These are phyloP conservation scores for Xylaria sp. DNA, from an alignment of 2,329 filamentous ascomycete species.

Conservation along the genomic window DNA sequence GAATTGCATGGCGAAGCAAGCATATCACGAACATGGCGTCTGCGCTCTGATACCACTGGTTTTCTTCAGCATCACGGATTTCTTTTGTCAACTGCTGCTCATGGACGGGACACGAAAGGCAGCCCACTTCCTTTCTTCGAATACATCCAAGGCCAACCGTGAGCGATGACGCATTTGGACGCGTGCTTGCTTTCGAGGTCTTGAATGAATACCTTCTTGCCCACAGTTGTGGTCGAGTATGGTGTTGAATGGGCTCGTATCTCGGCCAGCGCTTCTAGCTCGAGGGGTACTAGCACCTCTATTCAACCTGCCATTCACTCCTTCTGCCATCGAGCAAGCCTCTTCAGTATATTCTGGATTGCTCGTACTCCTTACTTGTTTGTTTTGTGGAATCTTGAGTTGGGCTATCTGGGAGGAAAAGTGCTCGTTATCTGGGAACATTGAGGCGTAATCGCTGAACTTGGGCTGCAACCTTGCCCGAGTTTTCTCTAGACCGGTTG, in stretches of 20 bases:
- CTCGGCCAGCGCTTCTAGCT: not conserved
- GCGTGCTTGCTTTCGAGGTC: slow-evolving; percentile 1
- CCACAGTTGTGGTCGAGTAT: slow-evolving; percentile 5
- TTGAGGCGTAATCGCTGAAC: slow-evolving; percentile 7
- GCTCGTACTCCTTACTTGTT: slow-evolving; percentile 28
- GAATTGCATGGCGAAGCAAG: slow-evolving; percentile 43
- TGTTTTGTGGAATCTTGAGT: slow-evolving; percentile 21
- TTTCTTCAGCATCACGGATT: slow-evolving; percentile 40
- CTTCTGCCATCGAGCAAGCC: slow-evolving; percentile 19
- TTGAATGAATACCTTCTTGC: slow-evolving; percentile 4
- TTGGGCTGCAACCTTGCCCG: slow-evolving; percentile 8
- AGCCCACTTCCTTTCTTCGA: slow-evolving; percentile 8
- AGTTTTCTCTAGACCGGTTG: slow-evolving; percentile 12
- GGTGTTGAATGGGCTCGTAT: slow-evolving; percentile 8
- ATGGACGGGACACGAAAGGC: slow-evolving; percentile 21
- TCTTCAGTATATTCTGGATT: slow-evolving; percentile 18
- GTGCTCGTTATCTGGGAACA: slow-evolving; percentile 16
- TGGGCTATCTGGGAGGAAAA: slow-evolving; percentile 12
- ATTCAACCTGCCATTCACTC: slow-evolving; percentile 12
- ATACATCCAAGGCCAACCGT: slow-evolving; percentile 6
- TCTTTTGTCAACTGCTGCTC: slow-evolving; percentile 31
- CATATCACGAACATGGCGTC: slow-evolving; percentile 43
- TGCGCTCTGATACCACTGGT: slow-evolving; percentile 43
- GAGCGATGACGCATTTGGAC: slow-evolving; percentile 8
- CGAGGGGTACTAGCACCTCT: not conserved